Conservation (phyloP, 208 protist species). For the Acanthamoeba triangularis region DNA sequence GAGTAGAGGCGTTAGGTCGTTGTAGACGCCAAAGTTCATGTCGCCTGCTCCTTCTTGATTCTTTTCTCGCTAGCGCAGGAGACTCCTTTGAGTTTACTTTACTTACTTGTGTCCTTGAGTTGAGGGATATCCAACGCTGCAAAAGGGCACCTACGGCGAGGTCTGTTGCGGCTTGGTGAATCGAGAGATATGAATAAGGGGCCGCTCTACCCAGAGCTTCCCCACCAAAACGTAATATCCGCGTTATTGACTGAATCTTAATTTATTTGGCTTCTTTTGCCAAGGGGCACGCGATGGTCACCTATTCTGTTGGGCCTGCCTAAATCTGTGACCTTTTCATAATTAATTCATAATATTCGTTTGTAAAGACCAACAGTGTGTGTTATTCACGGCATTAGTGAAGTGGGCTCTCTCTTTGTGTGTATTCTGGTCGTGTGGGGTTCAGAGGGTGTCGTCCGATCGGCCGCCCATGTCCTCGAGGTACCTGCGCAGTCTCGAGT, state of each 20-base stretch:
- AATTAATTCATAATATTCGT: too few species aligned
- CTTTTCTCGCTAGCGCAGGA: too few species aligned
- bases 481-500: conserved; percentile 19
- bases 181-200: not conserved
- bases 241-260: not conserved
- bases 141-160: not conserved
- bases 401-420: too few species aligned
- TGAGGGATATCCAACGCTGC: too few species aligned
- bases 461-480: conserved; percentile 22
- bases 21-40: conserved; percentile 25
- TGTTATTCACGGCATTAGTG: too few species aligned
- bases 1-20: conserved; percentile 19
- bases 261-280: not conserved
- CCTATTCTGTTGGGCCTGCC: too few species aligned
- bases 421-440: not conserved
- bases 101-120: too few species aligned
- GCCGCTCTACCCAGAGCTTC: too few species aligned
- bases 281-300: not conserved
- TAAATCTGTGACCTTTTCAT: too few species aligned
- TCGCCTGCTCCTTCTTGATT: not conserved
- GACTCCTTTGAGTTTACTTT: too few species aligned
- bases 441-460: not conserved
- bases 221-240: not conserved
- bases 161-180: not conserved
- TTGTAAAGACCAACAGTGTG: too few species aligned